Conservation (phyloP, 192 early-diverging fungal genomes). For the Podila minutissima region DNA sequence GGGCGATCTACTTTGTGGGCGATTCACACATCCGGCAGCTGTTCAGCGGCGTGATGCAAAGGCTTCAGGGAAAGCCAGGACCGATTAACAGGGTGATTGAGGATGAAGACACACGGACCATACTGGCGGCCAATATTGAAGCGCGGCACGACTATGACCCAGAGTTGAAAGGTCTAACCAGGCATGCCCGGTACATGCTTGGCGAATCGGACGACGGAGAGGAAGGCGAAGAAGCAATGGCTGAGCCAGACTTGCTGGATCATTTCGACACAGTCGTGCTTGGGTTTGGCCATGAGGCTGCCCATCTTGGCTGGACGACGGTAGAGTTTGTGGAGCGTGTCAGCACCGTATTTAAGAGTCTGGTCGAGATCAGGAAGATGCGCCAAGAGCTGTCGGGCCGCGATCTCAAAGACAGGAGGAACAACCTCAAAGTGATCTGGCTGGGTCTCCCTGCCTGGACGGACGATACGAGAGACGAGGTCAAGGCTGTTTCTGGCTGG, state of each 20-base stretch:
- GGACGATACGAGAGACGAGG: not conserved
- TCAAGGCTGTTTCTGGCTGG: conserved; percentile 1
- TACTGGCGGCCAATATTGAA: conserved; percentile 3
- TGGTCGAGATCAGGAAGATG: conserved; percentile 1
- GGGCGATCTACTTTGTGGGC: conserved; percentile 29
- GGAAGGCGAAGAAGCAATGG: not conserved
- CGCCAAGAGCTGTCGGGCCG: not conserved
- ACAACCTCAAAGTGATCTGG: conserved; percentile 37
- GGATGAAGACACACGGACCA: not conserved
- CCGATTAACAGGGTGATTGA: not conserved
- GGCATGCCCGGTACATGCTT: not conserved
- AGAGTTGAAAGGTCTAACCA: not conserved
- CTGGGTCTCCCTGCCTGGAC: conserved; percentile 27
- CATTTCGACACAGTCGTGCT: conserved; percentile 20
- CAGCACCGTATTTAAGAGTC: not conserved
- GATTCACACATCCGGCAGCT: conserved; percentile 22
- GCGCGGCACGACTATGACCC: conserved; percentile 11
- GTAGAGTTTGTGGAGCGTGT: conserved; percentile 14
- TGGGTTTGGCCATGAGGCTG: conserved; percentile 14
- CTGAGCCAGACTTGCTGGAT: not conserved
- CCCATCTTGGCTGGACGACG: conserved; percentile 3
- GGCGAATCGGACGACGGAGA: not conserved
- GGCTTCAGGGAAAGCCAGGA: conserved; percentile 19
- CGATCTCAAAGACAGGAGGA: not conserved
- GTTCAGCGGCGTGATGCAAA: conserved; percentile 21